Base-by-base conservation (phyloP, 345 rosid genomes). In the Salix purpurea region DNA sequence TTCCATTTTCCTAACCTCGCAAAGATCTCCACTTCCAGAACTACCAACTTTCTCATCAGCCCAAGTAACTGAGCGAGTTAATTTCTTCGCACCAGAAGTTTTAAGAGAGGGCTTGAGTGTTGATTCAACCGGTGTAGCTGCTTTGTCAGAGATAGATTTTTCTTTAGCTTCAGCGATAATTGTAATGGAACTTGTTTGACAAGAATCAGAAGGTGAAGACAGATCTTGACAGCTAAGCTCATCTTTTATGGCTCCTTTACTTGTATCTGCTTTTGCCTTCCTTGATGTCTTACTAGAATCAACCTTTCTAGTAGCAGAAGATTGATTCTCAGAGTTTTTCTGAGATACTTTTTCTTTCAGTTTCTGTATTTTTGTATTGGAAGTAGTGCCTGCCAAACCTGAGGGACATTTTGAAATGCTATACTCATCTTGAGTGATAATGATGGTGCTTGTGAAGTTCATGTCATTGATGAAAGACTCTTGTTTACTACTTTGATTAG, bases 31-130 rank as follows among this genome's bases (percentile, higher is more conserved):
- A 77, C 65, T 56, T 70, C 69, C 80, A 36, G 78, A 78, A 71
- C 75, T 73, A 70, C 65, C 81, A 67, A 39, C 80, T 76, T 86
- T 86, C 82, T 89, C 87, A 87, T 92, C 98, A 64, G 96, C 97
- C 97, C 98, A 95, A n/a, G 91, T 91, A 75, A 96, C 98, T 44
- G 90, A 85, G 48, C 74, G 88, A 46, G 61, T 74, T 23, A 79
- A 78, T 81, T 85, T 91, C 84, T 87, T 89, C 39, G 89, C 74
- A 62, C 84, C 84, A 48, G 89, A 76, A 68, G 82, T 77, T 87
- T 87, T 90, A 74, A 96, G 94, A 73, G 92, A 90, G 52, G 98
- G 83, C 79, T 86, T 92, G 71, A 80, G 87, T 69, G 81, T 61
- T 21, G 76, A 54, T 79, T 77, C 87, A 80, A 83, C 77, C 65